Evolutionary conservation across 1,139 yeast species (phyloP).

Genomic region (Sugiyamaella sp.): DNA sequence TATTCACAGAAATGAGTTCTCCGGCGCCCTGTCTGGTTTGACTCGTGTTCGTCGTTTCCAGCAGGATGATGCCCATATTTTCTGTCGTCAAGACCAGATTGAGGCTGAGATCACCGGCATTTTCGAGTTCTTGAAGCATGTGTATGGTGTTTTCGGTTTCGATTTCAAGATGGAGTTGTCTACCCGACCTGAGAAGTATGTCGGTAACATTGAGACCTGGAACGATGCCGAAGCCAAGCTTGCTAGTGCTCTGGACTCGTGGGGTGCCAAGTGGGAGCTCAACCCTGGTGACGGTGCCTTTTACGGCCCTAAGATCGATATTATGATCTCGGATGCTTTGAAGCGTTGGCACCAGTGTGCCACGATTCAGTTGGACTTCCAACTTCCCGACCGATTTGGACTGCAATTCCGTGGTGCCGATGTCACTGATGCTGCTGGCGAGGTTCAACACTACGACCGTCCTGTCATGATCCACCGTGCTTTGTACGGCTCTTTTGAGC

Average conservation of each 20-base stretch:
- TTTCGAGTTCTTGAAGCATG: constrained; percentile 74
- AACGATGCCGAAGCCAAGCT: constrained; percentile 79
- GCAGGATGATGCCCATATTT: constrained; percentile 98
- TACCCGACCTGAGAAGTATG: constrained; percentile 91
- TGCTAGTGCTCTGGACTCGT: constrained; percentile 70
- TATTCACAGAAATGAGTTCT: constrained; percentile 91
- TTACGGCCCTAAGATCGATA: constrained; percentile 98
- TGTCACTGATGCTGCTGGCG: constrained; percentile 31
- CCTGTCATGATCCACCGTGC: constrained; percentile 99
- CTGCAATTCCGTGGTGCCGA: constrained; percentile 81
- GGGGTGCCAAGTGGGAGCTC: constrained; percentile 85
- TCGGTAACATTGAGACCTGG: constrained; percentile 89
- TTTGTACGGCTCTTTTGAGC: constrained; percentile 93
- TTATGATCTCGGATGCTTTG: constrained; percentile 87
- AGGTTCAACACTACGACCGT: constrained; percentile 43
- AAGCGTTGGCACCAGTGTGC: constrained; percentile 98
- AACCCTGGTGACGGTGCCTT: constrained; percentile 98
- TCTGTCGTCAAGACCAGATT: constrained; percentile 89
- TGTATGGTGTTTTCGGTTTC: constrained; percentile 85
- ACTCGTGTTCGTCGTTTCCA: constrained; percentile 98
- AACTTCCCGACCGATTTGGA: constrained; percentile 88
- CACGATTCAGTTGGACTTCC: constrained; percentile 97
- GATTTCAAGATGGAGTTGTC: constrained; percentile 88
- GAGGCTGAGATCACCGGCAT: constrained; percentile 77
- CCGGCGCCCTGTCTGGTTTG: constrained; percentile 87